Base-by-base conservation (phyloP, 768 basidiomycete genomes). In the Hygrophorus russula region DNA sequence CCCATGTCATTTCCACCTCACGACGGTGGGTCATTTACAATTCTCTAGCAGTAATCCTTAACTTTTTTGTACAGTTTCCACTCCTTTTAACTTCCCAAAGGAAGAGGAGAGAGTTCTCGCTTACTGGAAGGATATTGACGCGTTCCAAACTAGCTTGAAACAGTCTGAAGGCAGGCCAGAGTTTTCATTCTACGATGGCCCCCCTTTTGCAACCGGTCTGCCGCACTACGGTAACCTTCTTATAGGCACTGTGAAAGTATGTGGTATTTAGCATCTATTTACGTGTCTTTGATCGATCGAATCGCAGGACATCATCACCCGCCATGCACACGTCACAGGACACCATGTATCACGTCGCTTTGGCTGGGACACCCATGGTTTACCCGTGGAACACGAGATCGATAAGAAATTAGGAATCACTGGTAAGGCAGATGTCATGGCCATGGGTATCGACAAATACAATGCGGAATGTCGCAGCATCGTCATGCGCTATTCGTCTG, bases 341-440 rank as follows among this genome's bases (percentile, higher is more conserved):
- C 82, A 78, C 62, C 85, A 97, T 57, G 94, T 98, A 53, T 75
- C 82, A 45, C 81, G 94, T 46, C 79, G 94, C 41, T 98, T 98
- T 59, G 94, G 94, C 42, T 98, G 94, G 94, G 94, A 98, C 64
- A 97, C 93, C 4, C 94, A 99, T 65, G 94, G 94, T 41, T 78
- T 99, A 19, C 96, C 94, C 29, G 92, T 99, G 57, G 96, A 99
- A 63, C 93, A 97, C 67, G 90, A 96, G 69, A 99, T 99, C 67
- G 96, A 99, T 73, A 98, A 97, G 69, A 82, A 76, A 54, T 73
- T 98, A 36, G 79, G 79, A 32, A 96, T 98, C 68, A 92, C 83
- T 27, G 80, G 90, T 18, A 88, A 86, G 58, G 88, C 79, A 36
- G 96, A 99, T 59, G 96, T 99, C 34, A 71, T 98, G 65, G 74